Conservation (phyloP, 139 green algal species). For the Tetradesmus lagerheimii region DNA sequence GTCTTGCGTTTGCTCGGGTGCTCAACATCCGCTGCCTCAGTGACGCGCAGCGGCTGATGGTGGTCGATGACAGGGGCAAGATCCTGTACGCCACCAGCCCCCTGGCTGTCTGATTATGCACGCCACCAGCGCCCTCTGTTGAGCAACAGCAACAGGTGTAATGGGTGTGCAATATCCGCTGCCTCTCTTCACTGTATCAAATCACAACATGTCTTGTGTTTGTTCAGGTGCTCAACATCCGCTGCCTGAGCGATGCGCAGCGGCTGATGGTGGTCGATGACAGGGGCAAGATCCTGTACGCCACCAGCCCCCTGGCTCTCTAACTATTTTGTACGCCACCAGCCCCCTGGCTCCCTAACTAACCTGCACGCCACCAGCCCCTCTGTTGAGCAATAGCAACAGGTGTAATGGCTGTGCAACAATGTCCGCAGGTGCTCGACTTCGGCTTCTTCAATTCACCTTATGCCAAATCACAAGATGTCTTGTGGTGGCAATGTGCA, state of each 20-base stretch:
- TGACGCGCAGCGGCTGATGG: conserved; percentile 39
- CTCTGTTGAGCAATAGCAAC: too few relatives aligned
- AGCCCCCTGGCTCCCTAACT: too few relatives aligned
- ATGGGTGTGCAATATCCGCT: too few relatives aligned
- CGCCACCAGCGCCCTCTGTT: background rate
- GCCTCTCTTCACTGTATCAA: too few relatives aligned
- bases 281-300: conserved; percentile 26
- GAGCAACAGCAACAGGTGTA: too few relatives aligned
- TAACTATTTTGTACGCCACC: conserved; percentile 43
- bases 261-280: conserved; percentile 53
- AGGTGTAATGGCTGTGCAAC: too few relatives aligned
- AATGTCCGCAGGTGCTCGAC: too few relatives aligned
- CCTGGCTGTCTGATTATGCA: conserved; percentile 33
- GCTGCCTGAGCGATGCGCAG: background rate
- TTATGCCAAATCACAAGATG: too few relatives aligned
- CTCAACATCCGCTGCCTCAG: conserved; percentile 46
- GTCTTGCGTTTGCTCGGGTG: conserved; percentile 29
- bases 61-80: conserved; percentile 38
- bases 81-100: conserved; percentile 24
- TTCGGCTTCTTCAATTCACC: too few relatives aligned
- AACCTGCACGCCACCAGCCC: too few relatives aligned
- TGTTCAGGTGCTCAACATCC: conserved; percentile 50
- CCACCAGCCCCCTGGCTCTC: background rate
- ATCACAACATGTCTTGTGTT: too few relatives aligned
- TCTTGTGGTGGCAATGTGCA: too few relatives aligned